Base-by-base conservation (phyloP, 2,329 filamentous ascomycete species). In the Xylariaceae sp. region DNA sequence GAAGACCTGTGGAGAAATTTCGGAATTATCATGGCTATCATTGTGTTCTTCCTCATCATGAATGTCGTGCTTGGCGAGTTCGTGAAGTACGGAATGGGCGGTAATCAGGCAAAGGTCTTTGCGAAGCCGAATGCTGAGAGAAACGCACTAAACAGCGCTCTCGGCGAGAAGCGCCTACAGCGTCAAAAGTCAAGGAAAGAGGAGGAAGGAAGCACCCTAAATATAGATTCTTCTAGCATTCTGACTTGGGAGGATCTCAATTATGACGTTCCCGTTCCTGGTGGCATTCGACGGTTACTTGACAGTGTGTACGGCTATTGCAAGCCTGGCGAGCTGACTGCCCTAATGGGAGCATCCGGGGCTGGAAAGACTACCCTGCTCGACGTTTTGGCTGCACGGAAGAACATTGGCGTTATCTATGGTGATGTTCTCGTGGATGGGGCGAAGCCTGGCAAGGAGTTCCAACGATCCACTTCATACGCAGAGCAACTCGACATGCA, bases 181-280 rank as follows among this genome's bases (percentile, higher is more conserved):
- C 81, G 82, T 40, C 79, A 81, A 46, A 75, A 75, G 64, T 76
- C 74, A 29, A 79, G 73, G 57, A 71, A 71, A 1, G 73, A 81
- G 10, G 76, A 79, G 16, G 70, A 77, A 7, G 75, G 74, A 0
- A 73, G 77, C 3, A 78, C 83, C n/a, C 73, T 87, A 32, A 81
- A 73, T 40, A 84, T 87, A 56, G 75, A 78, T 2, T 87, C 85
- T 0, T 80, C 81, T 64, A 84, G 86, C 37, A 79, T 91, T n/a
- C 80, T 96, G 57, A 96, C 92, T 0, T 96, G 91, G 89, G 89
- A 93, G 70, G 80, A 89, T 61, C 85, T 97, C 57, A 90, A 88
- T 68, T 96, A 96, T 70, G 84, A 88, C 56, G 85, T 89, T 0
- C 84, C 84, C 0, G 79, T 85, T 2, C 77, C 82, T 0, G 81